phyloP scores from a whole-genome alignment of 768 basidiomycete species.

The Pleurotus ostreatus region DNA sequence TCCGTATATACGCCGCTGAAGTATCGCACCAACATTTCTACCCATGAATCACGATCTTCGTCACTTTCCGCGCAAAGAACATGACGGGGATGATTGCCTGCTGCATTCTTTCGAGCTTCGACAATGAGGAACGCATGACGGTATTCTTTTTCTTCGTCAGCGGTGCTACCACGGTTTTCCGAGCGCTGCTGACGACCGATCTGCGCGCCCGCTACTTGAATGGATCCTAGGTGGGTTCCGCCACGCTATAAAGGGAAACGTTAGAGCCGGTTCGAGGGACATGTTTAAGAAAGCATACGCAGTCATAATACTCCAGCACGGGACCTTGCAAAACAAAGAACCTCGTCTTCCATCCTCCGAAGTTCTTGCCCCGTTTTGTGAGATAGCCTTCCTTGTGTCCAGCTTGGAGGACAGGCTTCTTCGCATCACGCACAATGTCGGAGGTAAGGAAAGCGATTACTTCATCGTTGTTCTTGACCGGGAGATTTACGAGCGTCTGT shows the following conservation, averaged over 20 bases:
- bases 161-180: conserved; percentile 37
- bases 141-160: conserved; percentile 89
- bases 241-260: conserved; percentile 57
- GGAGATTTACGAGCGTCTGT: conserved; percentile 75
- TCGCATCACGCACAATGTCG: conserved; percentile 75
- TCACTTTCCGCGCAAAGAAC: conserved; percentile 98
- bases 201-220: conserved; percentile 86
- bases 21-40: conserved; percentile 87
- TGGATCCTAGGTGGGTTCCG: conserved; percentile 88
- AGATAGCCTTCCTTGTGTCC: conserved; percentile 94
- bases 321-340: conserved; percentile 93
- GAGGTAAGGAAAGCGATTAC: conserved; percentile 90
- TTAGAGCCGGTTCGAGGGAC: conserved; percentile 12
- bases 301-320: conserved; percentile 91
- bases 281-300: conserved; percentile 50
- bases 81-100: conserved; percentile 72
- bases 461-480: conserved; percentile 84
- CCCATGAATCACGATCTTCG: conserved; percentile 90
- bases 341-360: conserved; percentile 96
- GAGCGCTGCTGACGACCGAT: conserved; percentile 91
- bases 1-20: conserved; percentile 80
- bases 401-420: conserved; percentile 71
- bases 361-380: conserved; percentile 95
- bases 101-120: conserved; percentile 73
- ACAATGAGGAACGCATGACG: conserved; percentile 97